Evolutionary conservation across 305 asterid genomes (phyloP), one percentile per base, ranked within the genome.

Genomic region (Solanum chacoense): DNA sequence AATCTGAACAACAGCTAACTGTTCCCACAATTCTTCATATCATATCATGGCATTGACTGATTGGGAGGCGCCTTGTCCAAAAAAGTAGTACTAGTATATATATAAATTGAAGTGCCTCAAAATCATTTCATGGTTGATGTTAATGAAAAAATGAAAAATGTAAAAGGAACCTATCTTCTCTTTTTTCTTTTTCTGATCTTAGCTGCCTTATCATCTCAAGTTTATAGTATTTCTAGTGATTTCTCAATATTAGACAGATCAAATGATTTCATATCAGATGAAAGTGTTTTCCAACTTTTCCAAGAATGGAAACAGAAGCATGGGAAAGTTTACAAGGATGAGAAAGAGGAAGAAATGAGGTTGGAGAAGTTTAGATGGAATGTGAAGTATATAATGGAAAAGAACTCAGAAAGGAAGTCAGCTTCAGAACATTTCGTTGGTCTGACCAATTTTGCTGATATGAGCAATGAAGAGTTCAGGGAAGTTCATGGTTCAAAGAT

Each of bases 381-480:
- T 88, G 85, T 90, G 76, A 88, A 73, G 90, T 91, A 91, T 84
- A 65, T 91, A 72, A 7, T 87, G 84, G 89, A 88, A 74, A 91
- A 32, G 28, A 92, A 90, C 22, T 63, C 88, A 9, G 22, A 84
- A 45, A 90, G 89, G 59, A 69, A 55, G 29, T 87, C 88, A 5
- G 18, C 69, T 4, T 74, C 59, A 11, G 87, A 84, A 7, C 87
- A 42, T 63, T 32, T 88, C 4, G 87, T 91, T 84, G 91, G 93
- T 45, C 85, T 91, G 86, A 91, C 86, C 80, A 90, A 63, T 72
- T 91, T 90, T 75, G 90, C 92, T 50, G 93, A 90, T 90, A 71
- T 90, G 90, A 90, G 86, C 26, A 91, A 90, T 69, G 92, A 90
- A 78, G 92, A 91, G 87, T 91, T 91, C 24, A 88, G 37, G 83